A percentile compares a stretch with the other conserved stretches of the same genome.
phyloP scores from a whole-genome alignment of 345 rosid species.

The Eucalyptus brandiana region DNA sequence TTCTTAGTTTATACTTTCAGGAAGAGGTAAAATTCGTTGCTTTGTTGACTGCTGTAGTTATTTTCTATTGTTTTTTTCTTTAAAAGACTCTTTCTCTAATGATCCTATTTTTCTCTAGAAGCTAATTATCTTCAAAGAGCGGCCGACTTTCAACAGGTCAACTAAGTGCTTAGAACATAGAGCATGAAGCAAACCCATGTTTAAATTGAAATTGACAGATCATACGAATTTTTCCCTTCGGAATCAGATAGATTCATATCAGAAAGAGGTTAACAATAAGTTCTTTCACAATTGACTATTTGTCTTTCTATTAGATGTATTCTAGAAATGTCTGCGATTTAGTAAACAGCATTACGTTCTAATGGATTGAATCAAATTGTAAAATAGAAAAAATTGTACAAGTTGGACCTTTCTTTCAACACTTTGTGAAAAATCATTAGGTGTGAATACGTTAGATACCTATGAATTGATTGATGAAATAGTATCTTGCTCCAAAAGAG shows the following conservation, averaged over 20 bases:
- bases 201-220: neutral
- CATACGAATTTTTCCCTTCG: neutral
- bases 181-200: neutral
- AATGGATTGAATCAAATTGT: neutral
- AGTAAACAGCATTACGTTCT: neutral
- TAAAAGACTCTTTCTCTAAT: neutral
- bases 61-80: neutral
- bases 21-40: neutral
- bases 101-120: neutral
- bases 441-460: neutral
- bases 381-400: neutral
- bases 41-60: neutral
- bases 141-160: neutral
- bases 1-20: neutral
- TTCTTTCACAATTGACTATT: neutral
- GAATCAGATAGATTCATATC: neutral
- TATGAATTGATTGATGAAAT: neutral
- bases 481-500: neutral
- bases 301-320: neutral
- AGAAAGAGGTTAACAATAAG: neutral
- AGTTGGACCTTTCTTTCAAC: neutral
- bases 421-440: neutral
- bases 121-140: neutral
- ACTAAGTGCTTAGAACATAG: neutral
- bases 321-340: neutral